Evolutionary conservation across 139 green algal species (phyloP), one percentile per base, ranked within the genome.

Genomic region (Coelastrella sp.): DNA sequence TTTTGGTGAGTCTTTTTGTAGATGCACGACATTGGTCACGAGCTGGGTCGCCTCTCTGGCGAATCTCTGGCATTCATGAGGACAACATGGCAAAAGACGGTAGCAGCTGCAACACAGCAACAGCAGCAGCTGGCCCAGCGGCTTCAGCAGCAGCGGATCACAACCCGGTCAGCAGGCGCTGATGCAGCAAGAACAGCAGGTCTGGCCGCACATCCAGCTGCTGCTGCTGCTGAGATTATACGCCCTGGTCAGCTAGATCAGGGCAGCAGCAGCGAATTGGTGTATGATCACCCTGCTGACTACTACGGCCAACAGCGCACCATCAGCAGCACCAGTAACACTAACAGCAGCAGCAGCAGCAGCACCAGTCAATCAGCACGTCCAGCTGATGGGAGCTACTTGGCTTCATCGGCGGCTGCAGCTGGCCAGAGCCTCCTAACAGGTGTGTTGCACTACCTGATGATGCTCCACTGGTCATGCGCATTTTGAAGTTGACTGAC

Each of bases 1-100:
- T 19, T 27, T 4, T 73, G 59, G 24, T 87, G 10, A 11, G 57
- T 17, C 22, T 83, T 59, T 49, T 24, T 75, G 22, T 59, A 90
- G 85, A 25, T 90, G n/a, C 73, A 90, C 22, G 85, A 75, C 66
- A 74, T 90, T 27, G 85, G 85, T 65, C 73, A 75, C 57, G 85
- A 90, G 73, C 22, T 90, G 10, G 73, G 85, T 1, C 73, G 85
- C 22, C 25, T 90, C 70, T 89, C 84, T n/a, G 84, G 84, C 1
- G 84, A 89, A 58, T 89, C 84, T 4, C n/a, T 89, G 17, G 12
- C 20, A 56, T 82, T 89, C 35, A 59, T 89, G 9, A 82, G 49
- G 68, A 20, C 66, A 25, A 58, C n/a, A 8, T 83, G 70, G 85
- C 22, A 74, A 11, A 84, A 49, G 24, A 90, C 73, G 4, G 8